A percentile compares a stretch with the other conserved stretches of the same genome.
Evolutionary conservation across 169 alveolate genomes (phyloP).

Genomic region (Plasmodium relictum): DNA sequence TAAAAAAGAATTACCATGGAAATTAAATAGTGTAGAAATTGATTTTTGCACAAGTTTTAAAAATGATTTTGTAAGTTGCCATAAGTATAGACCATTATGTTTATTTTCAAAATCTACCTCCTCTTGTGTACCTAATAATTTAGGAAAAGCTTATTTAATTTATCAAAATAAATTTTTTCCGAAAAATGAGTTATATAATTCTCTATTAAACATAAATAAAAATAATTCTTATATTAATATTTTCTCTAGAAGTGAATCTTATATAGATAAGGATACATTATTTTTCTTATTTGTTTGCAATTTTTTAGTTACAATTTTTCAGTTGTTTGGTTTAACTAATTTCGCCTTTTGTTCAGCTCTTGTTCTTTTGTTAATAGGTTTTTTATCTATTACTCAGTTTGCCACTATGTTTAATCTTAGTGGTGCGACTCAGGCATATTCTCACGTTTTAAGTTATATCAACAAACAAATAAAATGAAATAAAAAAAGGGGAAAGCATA

Average conservation of each 20-base stretch:
- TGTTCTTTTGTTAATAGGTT: conserved; percentile 78
- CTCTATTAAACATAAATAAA: conserved; percentile 11
- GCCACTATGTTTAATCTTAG: conserved; percentile 42
- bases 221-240: conserved; percentile 18
- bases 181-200: conserved; percentile 8
- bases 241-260: conserved; percentile 32
- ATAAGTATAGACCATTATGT: conserved; percentile 78
- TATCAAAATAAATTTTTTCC: conserved; percentile 68
- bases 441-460: conserved; percentile 32
- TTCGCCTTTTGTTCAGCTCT: conserved; percentile 84
- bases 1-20: conserved; percentile 81
- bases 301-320: conserved; percentile 73
- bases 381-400: conserved; percentile 81
- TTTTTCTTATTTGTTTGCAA: conserved; percentile 39
- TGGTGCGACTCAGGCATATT: conserved; percentile 50
- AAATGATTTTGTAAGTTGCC: conserved; percentile 53
- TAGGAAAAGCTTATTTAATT: conserved; percentile 71
- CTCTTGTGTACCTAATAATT: conserved; percentile 65
- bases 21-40: conserved; percentile 73
- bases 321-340: conserved; percentile 80
- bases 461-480: not conserved
- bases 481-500: not conserved
- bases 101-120: conserved; percentile 53
- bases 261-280: conserved; percentile 45
- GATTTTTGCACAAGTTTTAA: conserved; percentile 54